Evolutionary conservation across 139 green algal species (phyloP), one percentile per base, ranked within the genome.

Genomic region (Coccomyxa sp.): DNA sequence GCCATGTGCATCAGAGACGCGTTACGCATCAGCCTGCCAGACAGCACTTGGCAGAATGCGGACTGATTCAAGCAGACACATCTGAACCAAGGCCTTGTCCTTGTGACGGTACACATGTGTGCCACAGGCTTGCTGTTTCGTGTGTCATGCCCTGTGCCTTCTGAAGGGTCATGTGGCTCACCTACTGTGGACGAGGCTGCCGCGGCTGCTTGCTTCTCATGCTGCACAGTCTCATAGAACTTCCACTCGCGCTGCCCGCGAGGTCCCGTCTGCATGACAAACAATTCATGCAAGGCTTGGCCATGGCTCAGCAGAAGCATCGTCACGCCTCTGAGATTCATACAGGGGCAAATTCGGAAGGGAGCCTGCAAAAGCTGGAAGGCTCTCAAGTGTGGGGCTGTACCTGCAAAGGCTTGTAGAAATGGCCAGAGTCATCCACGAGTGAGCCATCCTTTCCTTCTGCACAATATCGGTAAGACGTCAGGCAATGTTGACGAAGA

Each of bases 381-480:
- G 9, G 0, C 2, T 14, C 0, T 18, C n/a, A 34, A 37, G 24
- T 33, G 70, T 50, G 50, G 18, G 29, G 33, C 36, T 22, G 68
- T 38, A 90, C 86, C 86, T 91, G 87, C n/a, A 92, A 77, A 35
- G 87, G 90, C 79, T 94, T 94, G 78, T 92, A 92, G 34, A 94
- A 94, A 37, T 88, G 83, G 6, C 90, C 90, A 18, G 73, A 35
- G 35, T 88, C 85, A 40, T 94, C 90, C 2, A 94, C 83, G 0
- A 94, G 73, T 0, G 88, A 90, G 5, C 86, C 89, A 8, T 86
- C 88, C 39, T 89, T 90, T 31, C 88, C 89, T 71, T 93, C 89
- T 93, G 84, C 83, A 29, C 24, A 68, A 39, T 8, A 77, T 68
- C 29, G 44, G 14, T 31, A 7, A 27, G 29, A 54, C 7, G 29